Conservation (phyloP, 331 rosid species). For the Quercus tomentella region DNA sequence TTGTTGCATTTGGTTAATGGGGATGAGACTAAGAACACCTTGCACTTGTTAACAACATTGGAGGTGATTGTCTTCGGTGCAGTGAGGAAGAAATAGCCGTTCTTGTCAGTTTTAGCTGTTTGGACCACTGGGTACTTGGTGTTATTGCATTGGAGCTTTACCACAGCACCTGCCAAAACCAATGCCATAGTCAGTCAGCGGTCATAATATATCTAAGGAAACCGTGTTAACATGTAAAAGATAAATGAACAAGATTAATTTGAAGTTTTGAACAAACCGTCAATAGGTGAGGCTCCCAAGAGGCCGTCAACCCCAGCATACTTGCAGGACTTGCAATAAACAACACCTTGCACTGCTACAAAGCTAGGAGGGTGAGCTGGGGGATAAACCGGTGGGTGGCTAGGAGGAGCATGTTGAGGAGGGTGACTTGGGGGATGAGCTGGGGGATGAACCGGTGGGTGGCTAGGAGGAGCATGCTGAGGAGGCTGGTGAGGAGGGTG, state of each 20-base stretch:
- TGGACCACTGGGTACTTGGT: constrained; percentile 34
- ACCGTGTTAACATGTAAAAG: background rate
- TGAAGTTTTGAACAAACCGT: constrained; percentile 32
- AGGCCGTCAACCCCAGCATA: constrained; percentile 54
- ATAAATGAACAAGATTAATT: background rate
- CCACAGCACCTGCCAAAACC: constrained; percentile 50
- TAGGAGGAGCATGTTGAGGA: too few species aligned
- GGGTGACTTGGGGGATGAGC: too few species aligned
- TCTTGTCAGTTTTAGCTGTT: constrained; percentile 48
- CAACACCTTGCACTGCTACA: constrained; percentile 81
- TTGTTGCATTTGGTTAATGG: constrained; percentile 35
- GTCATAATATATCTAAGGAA: background rate
- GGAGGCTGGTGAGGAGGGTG: too few species aligned
- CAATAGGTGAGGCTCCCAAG: constrained; percentile 44
- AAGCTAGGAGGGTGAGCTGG: constrained; percentile 13
- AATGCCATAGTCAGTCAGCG: background rate
- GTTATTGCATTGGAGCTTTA: constrained; percentile 69
- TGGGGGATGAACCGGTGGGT: too few species aligned
- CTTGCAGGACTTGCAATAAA: constrained; percentile 71
- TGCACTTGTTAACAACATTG: constrained; percentile 65
- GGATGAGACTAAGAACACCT: constrained; percentile 38
- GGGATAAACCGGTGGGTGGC: too few species aligned
- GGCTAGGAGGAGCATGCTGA: too few species aligned
- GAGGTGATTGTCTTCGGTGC: constrained; percentile 62
- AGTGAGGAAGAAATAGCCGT: constrained; percentile 69